phyloP scores from a whole-genome alignment of 176 grass and related monocot genomes.

The Neostapfia colusana region DNA sequence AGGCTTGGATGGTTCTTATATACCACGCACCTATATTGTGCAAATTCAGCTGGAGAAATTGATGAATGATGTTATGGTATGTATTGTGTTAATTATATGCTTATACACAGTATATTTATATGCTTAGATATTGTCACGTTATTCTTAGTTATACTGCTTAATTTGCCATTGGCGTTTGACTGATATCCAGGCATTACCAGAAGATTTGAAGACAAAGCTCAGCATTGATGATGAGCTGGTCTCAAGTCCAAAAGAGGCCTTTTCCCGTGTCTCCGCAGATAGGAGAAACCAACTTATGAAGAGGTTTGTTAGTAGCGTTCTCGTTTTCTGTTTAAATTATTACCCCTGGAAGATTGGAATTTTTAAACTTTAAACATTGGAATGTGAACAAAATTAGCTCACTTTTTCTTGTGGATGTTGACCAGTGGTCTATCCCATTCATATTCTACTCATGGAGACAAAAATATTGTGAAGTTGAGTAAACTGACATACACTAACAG shows the following conservation, averaged over 20 bases:
- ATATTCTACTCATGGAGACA: slow-evolving; percentile 83
- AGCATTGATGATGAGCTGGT: slow-evolving; percentile 89
- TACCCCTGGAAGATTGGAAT: background rate
- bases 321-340: slow-evolving; percentile 16
- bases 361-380: slow-evolving; percentile 18
- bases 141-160: slow-evolving; percentile 21
- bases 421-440: slow-evolving; percentile 91
- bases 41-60: slow-evolving; percentile 99
- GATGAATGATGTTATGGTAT: slow-evolving; percentile 97
- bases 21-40: slow-evolving; percentile 93
- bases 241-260: slow-evolving; percentile 88
- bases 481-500: slow-evolving; percentile 72
- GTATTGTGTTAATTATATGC: slow-evolving; percentile 7
- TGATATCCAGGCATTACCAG: slow-evolving; percentile 80
- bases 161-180: slow-evolving; percentile 28
- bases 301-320: slow-evolving; percentile 52
- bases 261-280: slow-evolving; percentile 80
- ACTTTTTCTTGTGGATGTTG: slow-evolving; percentile 27
- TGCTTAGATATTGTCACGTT: background rate
- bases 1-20: slow-evolving; percentile 84
- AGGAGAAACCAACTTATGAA: slow-evolving; percentile 81
- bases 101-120: background rate
- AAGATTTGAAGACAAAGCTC: slow-evolving; percentile 94
- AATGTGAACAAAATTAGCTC: slow-evolving; percentile 35
- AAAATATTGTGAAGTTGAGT: slow-evolving; percentile 79